These are phyloP conservation scores for Lachnellula suecica DNA, from an alignment of 2,329 filamentous ascomycete genomes.

Conservation along the genomic window DNA sequence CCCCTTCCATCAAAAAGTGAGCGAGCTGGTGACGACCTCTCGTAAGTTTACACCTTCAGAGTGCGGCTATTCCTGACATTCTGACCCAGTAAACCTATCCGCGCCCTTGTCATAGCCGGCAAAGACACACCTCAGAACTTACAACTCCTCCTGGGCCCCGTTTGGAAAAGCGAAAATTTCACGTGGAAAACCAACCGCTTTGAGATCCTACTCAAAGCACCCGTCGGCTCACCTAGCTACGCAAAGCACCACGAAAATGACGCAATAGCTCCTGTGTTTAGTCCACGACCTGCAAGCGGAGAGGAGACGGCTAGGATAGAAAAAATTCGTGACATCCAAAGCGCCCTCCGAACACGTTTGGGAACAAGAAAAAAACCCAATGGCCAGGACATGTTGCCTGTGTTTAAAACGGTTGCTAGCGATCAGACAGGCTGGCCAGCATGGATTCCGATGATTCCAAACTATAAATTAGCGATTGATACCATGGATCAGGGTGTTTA, in stretches of 20 bases:
- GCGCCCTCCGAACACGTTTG: not conserved
- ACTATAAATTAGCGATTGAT: not conserved
- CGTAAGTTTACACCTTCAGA: not conserved
- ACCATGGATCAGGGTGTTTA: conserved; percentile 3
- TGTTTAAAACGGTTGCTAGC: not conserved
- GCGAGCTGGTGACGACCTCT: not conserved
- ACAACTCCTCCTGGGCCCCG: conserved; percentile 1
- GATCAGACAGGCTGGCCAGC: no score
- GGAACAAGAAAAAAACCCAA: not conserved
- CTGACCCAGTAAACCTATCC: not conserved
- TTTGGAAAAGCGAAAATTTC: not conserved
- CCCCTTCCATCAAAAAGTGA: not conserved
- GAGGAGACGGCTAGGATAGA: not conserved
- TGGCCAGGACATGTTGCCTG: not conserved
- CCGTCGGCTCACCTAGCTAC: not conserved
- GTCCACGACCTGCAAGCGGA: not conserved
- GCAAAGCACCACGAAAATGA: not conserved
- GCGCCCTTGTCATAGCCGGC: conserved; percentile 1
- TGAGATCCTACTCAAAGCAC: conserved; percentile 1
- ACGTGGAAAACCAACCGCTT: not conserved
- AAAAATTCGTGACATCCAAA: conserved; percentile 1
- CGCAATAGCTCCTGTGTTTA: not conserved
- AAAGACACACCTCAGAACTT: conserved; percentile 3
- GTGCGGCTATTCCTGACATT: not conserved
- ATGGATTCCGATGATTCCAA: not conserved